Evolutionary conservation across 306 rosid genomes (phyloP), one percentile per base, ranked within the genome.

Genomic region (Castanea sativa): DNA sequence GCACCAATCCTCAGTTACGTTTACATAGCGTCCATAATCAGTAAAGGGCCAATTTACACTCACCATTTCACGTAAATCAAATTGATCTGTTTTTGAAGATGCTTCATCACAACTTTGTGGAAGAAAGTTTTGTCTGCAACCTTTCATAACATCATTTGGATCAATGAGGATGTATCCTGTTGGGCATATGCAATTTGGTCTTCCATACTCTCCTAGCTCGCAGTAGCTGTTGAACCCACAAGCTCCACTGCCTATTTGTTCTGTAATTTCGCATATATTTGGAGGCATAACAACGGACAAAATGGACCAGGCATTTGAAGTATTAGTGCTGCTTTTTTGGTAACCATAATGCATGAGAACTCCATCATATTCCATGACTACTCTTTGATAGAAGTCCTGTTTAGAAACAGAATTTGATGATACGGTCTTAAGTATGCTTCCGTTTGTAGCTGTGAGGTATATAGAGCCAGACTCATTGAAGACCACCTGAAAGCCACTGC

Each of bases 341-440:
- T 86, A 79, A 27, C 68, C 67, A 69, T 85, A 90, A 21, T 79
- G 87, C 6, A 91, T 83, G 57, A 93, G 80, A 84, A 90, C 85
- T 71, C 97, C 98, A 77, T 78, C 71, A 68, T 64, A 35, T 38
- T 93, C 98, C 45, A 91, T 83, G 59, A 88, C 79, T 2, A 87
- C 94, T 83, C 90, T 83, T 30, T 87, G 87, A 79, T 87, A 88
- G 77, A 72, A 69, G n/a, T 20, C 35, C 15, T 32, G 41, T 6
- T 4, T 72, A 11, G 87, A 14, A 60, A 77, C 25, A 3, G 61
- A 23, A 16, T 1, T 3, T 1, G 57, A 56, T 23, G 58, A 15
- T 4, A 35, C 0, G 80, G 71, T 76, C 5, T n/a, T 8, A 5
- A 83, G 77, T 75, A 67, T 15, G 13, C 38, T 30, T 45, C 2